Base-by-base conservation (phyloP, 257 asterid species). In the Apocynum venetum region DNA sequence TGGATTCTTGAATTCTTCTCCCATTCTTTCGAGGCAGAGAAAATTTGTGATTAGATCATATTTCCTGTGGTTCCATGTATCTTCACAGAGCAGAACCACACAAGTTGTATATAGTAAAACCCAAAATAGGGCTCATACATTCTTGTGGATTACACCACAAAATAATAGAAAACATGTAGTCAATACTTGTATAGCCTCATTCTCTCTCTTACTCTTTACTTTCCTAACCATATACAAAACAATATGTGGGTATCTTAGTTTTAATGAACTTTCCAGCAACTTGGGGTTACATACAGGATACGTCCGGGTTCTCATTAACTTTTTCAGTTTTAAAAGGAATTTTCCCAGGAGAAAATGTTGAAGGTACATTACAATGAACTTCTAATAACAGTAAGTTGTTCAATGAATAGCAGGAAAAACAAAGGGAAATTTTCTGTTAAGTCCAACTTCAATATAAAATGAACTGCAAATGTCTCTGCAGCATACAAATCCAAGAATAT, bases 1-100 rank as follows among this genome's bases (percentile, higher is more conserved):
- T 25, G 31, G 49, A 6, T 10, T 35, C 53, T 60, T 56, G 36
- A 12, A 72, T 46, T 76, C 48, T 71, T 76, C 47, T 48, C 71
- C 38, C 74, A 69, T 84, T 79, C 64, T 77, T 78, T 73, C 41
- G 55, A 51, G 72, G 71, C 13, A 72, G 66, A 57, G 77, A 47
- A 68, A 49, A 19, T 38, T 52, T 15, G 4, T 74, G 78, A 36
- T 20, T 31, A 63, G 56, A 53, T 59, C 0, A 52, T 17, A 41
- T 41, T 72, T 25, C 52, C 36, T 43, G 51, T 73, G 80, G 81
- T 48, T 81, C 81, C 71, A 41, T 77, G 60, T 77, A 46, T 55
- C 12, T 48, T 35, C 6, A 44, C 14, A 44, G 6, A 55, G 75
- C 46, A 76, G 78, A 66, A 49, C 71, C 67, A 47, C 75, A 51